A percentile compares a stretch with the other conserved stretches of the same genome.
Evolutionary conservation across 257 asterid species (phyloP).

Genomic region (Salvia hispanica): DNA sequence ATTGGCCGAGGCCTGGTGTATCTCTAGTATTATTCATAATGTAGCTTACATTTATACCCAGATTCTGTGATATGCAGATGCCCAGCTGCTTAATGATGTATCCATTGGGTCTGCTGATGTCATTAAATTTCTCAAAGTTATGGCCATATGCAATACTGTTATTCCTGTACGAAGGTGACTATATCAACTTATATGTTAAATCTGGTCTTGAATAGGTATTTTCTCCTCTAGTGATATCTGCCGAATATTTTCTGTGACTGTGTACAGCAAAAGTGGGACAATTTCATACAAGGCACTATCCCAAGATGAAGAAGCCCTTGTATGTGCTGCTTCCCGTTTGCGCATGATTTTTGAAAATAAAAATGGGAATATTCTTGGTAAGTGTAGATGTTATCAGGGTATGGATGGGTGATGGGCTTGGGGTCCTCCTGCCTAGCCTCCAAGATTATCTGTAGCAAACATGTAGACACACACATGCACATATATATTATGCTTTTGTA

Average conservation of each 20-base stretch:
- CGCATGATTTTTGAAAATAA: conserved; percentile 72
- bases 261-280: conserved; percentile 67
- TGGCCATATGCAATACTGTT: conserved; percentile 96
- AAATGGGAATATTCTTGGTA: conserved; percentile 78
- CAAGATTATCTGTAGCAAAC: conserved; percentile 4
- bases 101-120: conserved; percentile 71
- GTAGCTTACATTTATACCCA: no score
- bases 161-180: conserved; percentile 83
- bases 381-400: conserved; percentile 30
- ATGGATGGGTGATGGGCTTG: conserved; percentile 18
- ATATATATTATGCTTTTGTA: background rate
- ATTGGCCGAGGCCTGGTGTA: conserved; percentile 7
- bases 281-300: conserved; percentile 91
- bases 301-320: conserved; percentile 99
- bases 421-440: background rate
- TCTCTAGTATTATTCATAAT: no score
- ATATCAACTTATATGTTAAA: conserved; percentile 25
- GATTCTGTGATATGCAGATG: conserved; percentile 46
- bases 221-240: conserved; percentile 27
- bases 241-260: conserved; percentile 26
- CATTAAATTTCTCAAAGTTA: conserved; percentile 74
- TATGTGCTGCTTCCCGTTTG: conserved; percentile 87
- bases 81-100: conserved; percentile 65
- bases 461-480: background rate
- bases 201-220: conserved; percentile 25